phyloP scores from a whole-genome alignment of 2,329 filamentous ascomycete species.

The Phyllosticta citribraziliensis region DNA sequence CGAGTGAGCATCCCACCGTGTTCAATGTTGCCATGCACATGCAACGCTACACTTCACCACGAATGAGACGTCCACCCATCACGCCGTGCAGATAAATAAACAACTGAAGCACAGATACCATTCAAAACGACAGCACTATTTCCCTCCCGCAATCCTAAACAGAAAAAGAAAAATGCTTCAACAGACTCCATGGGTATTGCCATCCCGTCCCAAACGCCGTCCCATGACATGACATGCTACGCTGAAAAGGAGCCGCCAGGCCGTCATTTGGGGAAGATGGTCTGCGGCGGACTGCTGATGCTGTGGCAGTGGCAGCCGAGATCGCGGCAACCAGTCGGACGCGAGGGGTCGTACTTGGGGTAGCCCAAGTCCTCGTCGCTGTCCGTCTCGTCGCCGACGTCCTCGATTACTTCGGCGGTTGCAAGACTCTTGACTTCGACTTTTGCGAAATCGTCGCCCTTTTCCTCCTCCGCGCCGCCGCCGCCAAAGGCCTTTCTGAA shows the following conservation, averaged over 20 bases:
- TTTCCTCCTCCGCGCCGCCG: slow-evolving; percentile 13
- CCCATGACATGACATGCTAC: neutral
- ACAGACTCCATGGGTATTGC: slow-evolving; percentile 2
- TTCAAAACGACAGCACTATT: too few species aligned
- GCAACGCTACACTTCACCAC: too few species aligned
- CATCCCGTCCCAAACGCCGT: neutral
- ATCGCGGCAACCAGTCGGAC: slow-evolving; percentile 39
- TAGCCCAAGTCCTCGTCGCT: slow-evolving; percentile 27
- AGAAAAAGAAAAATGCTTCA: neutral
- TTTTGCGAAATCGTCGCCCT: slow-evolving; percentile 17
- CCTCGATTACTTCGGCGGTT: neutral
- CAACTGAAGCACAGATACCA: too few species aligned
- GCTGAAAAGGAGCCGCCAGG: neutral
- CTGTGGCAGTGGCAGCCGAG: neutral
- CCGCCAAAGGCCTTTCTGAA: slow-evolving; percentile 9
- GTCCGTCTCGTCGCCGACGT: slow-evolving; percentile 1
- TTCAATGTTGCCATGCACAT: neutral
- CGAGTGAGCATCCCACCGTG: neutral
- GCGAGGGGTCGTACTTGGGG: slow-evolving; percentile 43
- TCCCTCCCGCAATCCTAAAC: too few species aligned
- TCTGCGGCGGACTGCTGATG: neutral
- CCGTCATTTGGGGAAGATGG: neutral
- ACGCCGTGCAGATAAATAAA: too few species aligned
- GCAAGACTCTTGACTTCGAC: slow-evolving; percentile 14
- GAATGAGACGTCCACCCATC: too few species aligned